Evolutionary conservation across 805 yeast genomes (phyloP).

Genomic region (Pichia membranifaciens): DNA sequence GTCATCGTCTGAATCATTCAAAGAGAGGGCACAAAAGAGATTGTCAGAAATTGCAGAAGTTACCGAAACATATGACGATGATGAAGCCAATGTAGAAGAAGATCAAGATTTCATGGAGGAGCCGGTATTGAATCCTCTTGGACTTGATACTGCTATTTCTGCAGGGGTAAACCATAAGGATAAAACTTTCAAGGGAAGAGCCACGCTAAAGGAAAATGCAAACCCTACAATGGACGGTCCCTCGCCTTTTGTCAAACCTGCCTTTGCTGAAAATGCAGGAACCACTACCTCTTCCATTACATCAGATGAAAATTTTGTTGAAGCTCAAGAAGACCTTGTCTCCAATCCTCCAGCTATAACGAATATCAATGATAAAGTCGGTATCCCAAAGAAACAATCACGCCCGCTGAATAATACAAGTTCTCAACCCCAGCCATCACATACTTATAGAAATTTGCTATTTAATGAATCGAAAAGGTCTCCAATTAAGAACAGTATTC

Average conservation of each 20-base stretch:
- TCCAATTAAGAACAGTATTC: constrained; percentile 10
- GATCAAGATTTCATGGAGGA: constrained; percentile 13
- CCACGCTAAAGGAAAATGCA: background rate
- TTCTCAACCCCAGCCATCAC: constrained; percentile 1
- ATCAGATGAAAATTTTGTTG: constrained; percentile 9
- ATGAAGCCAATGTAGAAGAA: constrained; percentile 9
- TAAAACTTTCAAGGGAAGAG: background rate
- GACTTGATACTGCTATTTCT: background rate
- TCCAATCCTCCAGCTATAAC: constrained; percentile 1
- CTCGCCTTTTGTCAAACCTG: background rate
- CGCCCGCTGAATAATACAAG: background rate
- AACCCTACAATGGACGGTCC: background rate
- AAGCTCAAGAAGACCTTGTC: constrained; percentile 7
- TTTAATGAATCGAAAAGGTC: constrained; percentile 5
- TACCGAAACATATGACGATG: constrained; percentile 12
- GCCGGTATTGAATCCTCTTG: constrained; percentile 4
- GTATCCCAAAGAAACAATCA: background rate
- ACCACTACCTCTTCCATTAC: background rate
- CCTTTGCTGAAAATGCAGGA: background rate
- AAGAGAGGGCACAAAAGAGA: constrained; percentile 8
- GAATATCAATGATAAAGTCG: background rate
- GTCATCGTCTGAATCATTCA: constrained; percentile 2
- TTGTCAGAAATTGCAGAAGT: constrained; percentile 15
- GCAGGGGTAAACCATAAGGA: background rate
- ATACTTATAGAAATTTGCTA: constrained; percentile 13